Conservation (phyloP, 805 yeast species). For the Candida krabiensis region DNA sequence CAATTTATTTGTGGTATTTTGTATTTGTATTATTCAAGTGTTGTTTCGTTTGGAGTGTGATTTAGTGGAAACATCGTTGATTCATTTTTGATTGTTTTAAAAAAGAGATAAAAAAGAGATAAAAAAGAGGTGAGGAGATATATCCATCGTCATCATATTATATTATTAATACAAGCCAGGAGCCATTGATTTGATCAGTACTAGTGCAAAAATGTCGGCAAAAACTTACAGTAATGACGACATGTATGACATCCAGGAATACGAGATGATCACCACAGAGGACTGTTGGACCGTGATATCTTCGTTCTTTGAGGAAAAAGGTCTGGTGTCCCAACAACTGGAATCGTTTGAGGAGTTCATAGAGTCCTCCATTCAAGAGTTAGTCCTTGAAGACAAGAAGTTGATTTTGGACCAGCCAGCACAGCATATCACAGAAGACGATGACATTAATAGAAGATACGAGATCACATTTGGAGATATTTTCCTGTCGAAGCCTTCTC, state of each 20-base stretch:
- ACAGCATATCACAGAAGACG: conserved; percentile 90
- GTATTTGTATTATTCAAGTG: too few relatives aligned
- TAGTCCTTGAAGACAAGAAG: conserved; percentile 93
- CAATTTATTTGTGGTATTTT: too few relatives aligned
- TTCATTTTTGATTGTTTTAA: background rate
- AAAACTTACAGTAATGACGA: conserved; percentile 19
- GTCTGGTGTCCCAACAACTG: conserved; percentile 95
- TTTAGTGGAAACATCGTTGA: background rate
- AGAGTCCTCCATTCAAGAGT: conserved; percentile 93
- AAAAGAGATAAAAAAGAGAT: background rate
- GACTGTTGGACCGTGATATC: conserved; percentile 99
- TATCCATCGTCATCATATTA: too few relatives aligned
- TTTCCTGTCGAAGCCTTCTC: conserved; percentile 93
- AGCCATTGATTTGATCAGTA: too few relatives aligned
- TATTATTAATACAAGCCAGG: too few relatives aligned
- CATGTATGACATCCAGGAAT: conserved; percentile 39
- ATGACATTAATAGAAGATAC: conserved; percentile 86
- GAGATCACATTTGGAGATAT: conserved; percentile 98
- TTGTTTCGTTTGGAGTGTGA: too few relatives aligned
- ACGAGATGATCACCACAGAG: conserved; percentile 86
- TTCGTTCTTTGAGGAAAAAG: conserved; percentile 93
- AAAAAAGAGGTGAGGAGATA: background rate
- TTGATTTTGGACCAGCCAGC: conserved; percentile 97
- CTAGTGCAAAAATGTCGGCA: conserved; percentile 18
- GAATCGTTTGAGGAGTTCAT: conserved; percentile 98